phyloP scores from a whole-genome alignment of 805 yeast genomes.

The Wickerhamomyces alni region DNA sequence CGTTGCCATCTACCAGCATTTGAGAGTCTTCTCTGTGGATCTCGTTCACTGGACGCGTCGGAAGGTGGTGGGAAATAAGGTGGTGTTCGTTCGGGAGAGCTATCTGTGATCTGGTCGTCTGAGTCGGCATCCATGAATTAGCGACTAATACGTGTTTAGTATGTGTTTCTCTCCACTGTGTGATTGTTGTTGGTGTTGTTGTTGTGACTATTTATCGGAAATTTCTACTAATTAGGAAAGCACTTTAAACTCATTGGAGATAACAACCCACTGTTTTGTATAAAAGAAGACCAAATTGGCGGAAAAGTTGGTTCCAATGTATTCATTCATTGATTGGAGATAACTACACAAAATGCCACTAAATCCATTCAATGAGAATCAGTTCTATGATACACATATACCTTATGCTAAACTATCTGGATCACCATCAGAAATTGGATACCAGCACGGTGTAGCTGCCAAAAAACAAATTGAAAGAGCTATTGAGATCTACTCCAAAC shows the following conservation, averaged over 20 bases:
- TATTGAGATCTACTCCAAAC: slow-evolving; percentile 23
- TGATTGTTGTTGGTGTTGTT: too few species aligned
- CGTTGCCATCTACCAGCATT: background rate
- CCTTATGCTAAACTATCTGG: slow-evolving; percentile 21
- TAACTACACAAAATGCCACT: background rate
- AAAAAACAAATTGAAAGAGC: slow-evolving; percentile 23
- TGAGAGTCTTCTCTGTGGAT: background rate
- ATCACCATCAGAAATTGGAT: slow-evolving; percentile 27
- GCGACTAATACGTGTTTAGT: too few species aligned
- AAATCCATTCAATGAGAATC: slow-evolving; percentile 9
- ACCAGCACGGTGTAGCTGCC: slow-evolving; percentile 30
- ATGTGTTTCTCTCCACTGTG: background rate
- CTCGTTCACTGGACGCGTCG: background rate
- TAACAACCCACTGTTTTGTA: too few species aligned
- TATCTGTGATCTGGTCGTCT: too few species aligned
- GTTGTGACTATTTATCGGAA: too few species aligned
- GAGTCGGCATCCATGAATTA: too few species aligned
- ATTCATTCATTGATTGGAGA: too few species aligned
- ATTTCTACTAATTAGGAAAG: too few species aligned
- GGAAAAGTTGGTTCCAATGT: too few species aligned
- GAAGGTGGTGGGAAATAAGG: background rate
- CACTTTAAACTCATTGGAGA: too few species aligned
- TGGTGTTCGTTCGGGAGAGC: background rate
- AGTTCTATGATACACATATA: slow-evolving; percentile 22
- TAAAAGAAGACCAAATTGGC: too few species aligned